phyloP scores from a whole-genome alignment of 306 rosid species.

The Albizia julibrissin region DNA sequence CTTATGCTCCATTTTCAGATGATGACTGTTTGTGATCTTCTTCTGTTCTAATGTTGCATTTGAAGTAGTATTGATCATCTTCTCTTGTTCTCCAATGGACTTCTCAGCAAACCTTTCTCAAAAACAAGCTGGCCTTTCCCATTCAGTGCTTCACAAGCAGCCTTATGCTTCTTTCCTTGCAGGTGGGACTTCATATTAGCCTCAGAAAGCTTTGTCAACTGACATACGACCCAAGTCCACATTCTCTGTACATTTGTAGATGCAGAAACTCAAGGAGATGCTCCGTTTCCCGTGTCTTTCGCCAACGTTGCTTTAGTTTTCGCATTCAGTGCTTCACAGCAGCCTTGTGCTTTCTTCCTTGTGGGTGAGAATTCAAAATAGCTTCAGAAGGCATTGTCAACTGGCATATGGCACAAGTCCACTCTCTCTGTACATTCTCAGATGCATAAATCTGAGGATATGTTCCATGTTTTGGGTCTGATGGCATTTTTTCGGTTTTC shows the following conservation, averaged over 20 bases:
- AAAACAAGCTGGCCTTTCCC: conserved; percentile 16
- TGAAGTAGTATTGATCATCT: not conserved
- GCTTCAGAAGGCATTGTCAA: conserved; percentile 12
- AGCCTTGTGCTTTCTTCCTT: conserved; percentile 43
- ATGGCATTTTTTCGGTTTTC: not conserved
- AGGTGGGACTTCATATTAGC: conserved; percentile 25
- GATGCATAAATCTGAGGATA: conserved; percentile 21
- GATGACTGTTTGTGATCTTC: not conserved
- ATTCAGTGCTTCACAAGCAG: conserved; percentile 37
- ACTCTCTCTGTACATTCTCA: conserved; percentile 45
- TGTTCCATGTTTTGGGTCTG: conserved; percentile 24
- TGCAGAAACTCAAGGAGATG: conserved; percentile 24
- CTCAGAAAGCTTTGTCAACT: conserved; percentile 19
- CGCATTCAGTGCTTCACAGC: conserved; percentile 27
- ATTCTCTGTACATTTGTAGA: conserved; percentile 37
- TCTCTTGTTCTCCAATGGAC: conserved; percentile 30
- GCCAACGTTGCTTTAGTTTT: conserved; percentile 8
- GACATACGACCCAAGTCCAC: conserved; percentile 56
- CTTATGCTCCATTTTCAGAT: no score
- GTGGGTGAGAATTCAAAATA: conserved; percentile 26
- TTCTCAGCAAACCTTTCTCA: not conserved
- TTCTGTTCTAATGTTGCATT: conserved; percentile 14
- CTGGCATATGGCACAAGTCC: conserved; percentile 54
- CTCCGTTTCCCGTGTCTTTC: conserved; percentile 20
- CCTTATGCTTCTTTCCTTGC: conserved; percentile 42